Evolutionary conservation across 441 rosid species (phyloP), one percentile per base, ranked within the genome.

Genomic region (Pelargonium cotyledonis): DNA sequence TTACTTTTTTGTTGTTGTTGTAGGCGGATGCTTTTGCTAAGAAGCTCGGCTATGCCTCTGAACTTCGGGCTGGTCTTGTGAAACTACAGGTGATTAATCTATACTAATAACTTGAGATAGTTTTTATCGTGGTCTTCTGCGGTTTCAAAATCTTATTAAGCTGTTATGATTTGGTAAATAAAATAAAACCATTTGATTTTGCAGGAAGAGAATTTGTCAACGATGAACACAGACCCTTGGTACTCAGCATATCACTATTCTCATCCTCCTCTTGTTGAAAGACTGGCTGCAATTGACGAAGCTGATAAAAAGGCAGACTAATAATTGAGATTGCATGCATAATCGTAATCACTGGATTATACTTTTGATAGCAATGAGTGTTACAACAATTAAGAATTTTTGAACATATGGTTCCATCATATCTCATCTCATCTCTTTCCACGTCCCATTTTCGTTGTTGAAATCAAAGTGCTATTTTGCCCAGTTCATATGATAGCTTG

Each of bases 1-100:
- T 63, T 63, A 14, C 53, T 62, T 5, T 21, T 12, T 1, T 73
- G n/a, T 40, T 73, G 1, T 73, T 49, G 72, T 49, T 74, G 75
- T 65, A 91, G 99, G 99, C 99, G 75, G 97, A 95, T 83, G 99
- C 88, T 1, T 95, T 95, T 83, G 97, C 96, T 18, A 91, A 86
- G 85, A 90, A 86, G 72, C 95, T 91, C 72, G 94, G 96, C 29
- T 95, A 88, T 78, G 80, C 90, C 16, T 67, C 87, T 76, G 71
- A 89, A 75, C 92, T 95, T 60, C 94, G 96, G 65, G 85, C 88
- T 69, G 96, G 85, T 77, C 97, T 95, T 60, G 97, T 95, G 82
- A 95, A 92, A 79, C 86, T 95, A 62, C 97, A 95, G 99, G 99
- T 91, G 70, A 86, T 75, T 40, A 41, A 23, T 66, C 12, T 47